Evolutionary conservation across 1,284 basidiomycete species (phyloP).

Genomic region (Ganoderma lingzhi): DNA sequence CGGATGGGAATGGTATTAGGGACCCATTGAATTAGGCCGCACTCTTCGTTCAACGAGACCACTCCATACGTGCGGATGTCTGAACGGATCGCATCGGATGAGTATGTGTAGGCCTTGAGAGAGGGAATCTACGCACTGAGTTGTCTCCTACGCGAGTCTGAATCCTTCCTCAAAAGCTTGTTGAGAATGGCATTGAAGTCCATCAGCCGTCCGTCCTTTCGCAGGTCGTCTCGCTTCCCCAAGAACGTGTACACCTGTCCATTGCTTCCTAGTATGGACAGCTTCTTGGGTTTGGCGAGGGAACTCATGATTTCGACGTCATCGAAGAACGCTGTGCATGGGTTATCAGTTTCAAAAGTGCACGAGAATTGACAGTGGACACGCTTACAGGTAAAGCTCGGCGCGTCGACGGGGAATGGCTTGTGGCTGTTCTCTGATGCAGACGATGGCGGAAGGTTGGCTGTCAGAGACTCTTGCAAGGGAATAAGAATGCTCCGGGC

Average conservation of each 20-base stretch:
- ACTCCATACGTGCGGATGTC: conserved; percentile 97
- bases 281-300: conserved; percentile 91
- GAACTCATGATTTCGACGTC: conserved; percentile 94
- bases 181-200: conserved; percentile 99
- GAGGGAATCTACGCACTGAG: conserved; percentile 66
- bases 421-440: conserved; percentile 73
- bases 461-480: conserved; percentile 92
- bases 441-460: conserved; percentile 83
- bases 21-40: conserved; percentile 99
- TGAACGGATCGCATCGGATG: conserved; percentile 42
- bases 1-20: conserved; percentile 92
- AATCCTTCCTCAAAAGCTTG: conserved; percentile 93
- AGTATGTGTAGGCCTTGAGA: conserved; percentile 9
- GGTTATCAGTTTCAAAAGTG: not conserved
- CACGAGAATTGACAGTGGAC: no score
- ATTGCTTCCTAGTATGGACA: conserved; percentile 87
- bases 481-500: conserved; percentile 77
- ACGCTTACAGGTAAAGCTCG: conserved; percentile 77
- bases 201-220: conserved; percentile 98
- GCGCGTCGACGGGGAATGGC: conserved; percentile 84
- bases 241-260: conserved; percentile 92
- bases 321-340: conserved; percentile 74
- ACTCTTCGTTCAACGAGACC: conserved; percentile 96
- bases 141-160: conserved; percentile 90
- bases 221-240: conserved; percentile 97